Base-by-base conservation (phyloP, 768 basidiomycete genomes). In the Lentinula detonsa region DNA sequence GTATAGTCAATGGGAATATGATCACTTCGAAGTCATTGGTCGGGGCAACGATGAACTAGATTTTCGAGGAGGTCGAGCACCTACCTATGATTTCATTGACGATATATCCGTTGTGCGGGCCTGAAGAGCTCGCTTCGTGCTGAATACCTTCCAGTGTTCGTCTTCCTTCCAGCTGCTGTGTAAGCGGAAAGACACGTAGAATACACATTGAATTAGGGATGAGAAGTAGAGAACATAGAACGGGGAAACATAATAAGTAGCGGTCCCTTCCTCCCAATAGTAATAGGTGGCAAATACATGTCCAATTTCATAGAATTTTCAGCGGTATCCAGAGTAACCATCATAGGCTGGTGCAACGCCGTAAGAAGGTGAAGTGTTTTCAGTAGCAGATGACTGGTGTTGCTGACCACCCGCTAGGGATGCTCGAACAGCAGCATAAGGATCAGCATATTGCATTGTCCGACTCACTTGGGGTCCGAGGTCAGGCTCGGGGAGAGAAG, bases 391-490 rank as follows among this genome's bases (percentile, higher is more conserved):
- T 6, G 46, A 33, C 31, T 60, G 58, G 9, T 16, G 50, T 45
- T 65, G 64, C 33, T 62, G 69, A 62, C 59, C 71, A 34, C 71
- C 72, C 43, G 72, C 75, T 60, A 90, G 71, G 4, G 80, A 78
- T 7, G 87, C 87, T 16, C 90, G 80, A 39, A 93, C 90, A 10
- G 87, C 88, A 11, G 91, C 89, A 68, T 93, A 94, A 8, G 92
- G 92, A 68, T 94, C 88, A 23, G 91, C 92, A 67, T 93, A 91
- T 71, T 95, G 92, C 93, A 96, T 95, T 58, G 94, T 95, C 70
- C 93, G 76, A 72, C 92, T 94, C 42, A 94, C 76, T 31, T 85
- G 81, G 16, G 84, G 82, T 1, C 74, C 76, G 35, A 76, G 70
- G 61, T 82, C 78, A 62, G 71, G 71, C 51, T 79, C 75, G 23